Percentiles rank a stretch among this genome's conserved stretches.
Conservation (phyloP, 768 basidiomycete species). For the Kwoniella europaea region DNA sequence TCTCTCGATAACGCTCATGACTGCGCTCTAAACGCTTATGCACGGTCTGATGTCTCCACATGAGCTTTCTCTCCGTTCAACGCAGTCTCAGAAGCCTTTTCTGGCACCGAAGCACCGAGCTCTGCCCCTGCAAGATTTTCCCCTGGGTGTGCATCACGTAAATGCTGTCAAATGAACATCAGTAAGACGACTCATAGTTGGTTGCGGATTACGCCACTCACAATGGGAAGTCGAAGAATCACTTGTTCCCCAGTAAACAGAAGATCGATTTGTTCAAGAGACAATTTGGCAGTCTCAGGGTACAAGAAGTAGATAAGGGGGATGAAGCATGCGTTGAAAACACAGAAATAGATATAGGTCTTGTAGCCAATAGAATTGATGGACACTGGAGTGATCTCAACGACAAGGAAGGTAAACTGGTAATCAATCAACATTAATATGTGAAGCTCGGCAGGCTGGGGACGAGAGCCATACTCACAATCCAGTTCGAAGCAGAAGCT, state of each 20-base stretch:
- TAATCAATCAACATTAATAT: too few species aligned
- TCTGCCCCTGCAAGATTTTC: background rate
- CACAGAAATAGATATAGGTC: constrained; percentile 27
- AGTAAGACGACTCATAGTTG: background rate
- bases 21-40: too few species aligned
- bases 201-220: background rate
- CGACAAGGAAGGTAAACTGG: constrained; percentile 27
- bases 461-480: constrained; percentile 4
- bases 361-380: constrained; percentile 27
- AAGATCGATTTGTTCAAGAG: constrained; percentile 31
- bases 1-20: too few species aligned
- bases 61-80: constrained; percentile 6
- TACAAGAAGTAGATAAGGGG: constrained; percentile 33
- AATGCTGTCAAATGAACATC: background rate
- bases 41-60: background rate
- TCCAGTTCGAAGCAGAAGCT: constrained; percentile 32
- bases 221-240: background rate
- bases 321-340: constrained; percentile 29
- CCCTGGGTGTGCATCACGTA: constrained; percentile 7
- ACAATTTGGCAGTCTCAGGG: constrained; percentile 30
- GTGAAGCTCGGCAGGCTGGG: too few species aligned
- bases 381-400: constrained; percentile 28
- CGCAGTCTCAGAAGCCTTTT: background rate
- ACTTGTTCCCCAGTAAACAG: constrained; percentile 27
- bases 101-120: background rate